Conservation (phyloP, 495 filamentous ascomycete species). For the Lasiosphaeriaceae sp. region DNA sequence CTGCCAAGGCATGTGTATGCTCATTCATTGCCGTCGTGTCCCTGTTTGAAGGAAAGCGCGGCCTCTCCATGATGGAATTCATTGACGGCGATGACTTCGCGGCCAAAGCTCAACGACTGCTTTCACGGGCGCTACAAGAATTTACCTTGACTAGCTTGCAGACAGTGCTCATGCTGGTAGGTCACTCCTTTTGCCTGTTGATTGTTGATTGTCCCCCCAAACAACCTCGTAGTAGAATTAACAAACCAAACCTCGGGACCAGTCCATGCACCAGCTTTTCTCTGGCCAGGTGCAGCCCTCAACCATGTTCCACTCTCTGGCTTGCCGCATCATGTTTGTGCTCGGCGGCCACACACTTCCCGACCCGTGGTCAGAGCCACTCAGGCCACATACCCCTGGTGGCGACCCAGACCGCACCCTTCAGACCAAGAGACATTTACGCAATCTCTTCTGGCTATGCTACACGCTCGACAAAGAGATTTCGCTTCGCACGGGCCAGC, state of each 20-base stretch:
- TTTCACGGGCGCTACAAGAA: constrained; percentile 42
- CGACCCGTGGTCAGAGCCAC: constrained; percentile 9
- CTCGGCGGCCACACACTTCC: constrained; percentile 40
- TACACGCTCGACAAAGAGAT: constrained; percentile 52
- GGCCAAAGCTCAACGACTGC: constrained; percentile 35
- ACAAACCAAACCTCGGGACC: too few species aligned
- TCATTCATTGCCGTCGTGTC: constrained; percentile 41
- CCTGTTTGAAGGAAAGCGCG: constrained; percentile 22
- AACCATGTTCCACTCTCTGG: constrained; percentile 38
- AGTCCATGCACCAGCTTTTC: constrained; percentile 43
- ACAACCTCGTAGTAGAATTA: too few species aligned
- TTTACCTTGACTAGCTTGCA: constrained; percentile 39
- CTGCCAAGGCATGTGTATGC: constrained; percentile 41
- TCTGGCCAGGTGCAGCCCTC: constrained; percentile 44
- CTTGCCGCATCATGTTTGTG: constrained; percentile 45
- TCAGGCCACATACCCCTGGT: not conserved
- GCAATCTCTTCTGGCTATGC: constrained; percentile 52
- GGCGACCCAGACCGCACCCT: not conserved
- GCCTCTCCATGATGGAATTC: constrained; percentile 3
- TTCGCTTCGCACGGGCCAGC: constrained; percentile 47
- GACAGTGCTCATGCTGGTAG: constrained; percentile 42
- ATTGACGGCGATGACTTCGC: constrained; percentile 38
- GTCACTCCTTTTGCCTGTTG: constrained; percentile 7
- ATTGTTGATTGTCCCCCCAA: too few species aligned
- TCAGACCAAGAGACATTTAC: constrained; percentile 29